These are phyloP conservation scores for Penicillium canariense DNA, from an alignment of 495 filamentous ascomycete species.

Conservation along the genomic window DNA sequence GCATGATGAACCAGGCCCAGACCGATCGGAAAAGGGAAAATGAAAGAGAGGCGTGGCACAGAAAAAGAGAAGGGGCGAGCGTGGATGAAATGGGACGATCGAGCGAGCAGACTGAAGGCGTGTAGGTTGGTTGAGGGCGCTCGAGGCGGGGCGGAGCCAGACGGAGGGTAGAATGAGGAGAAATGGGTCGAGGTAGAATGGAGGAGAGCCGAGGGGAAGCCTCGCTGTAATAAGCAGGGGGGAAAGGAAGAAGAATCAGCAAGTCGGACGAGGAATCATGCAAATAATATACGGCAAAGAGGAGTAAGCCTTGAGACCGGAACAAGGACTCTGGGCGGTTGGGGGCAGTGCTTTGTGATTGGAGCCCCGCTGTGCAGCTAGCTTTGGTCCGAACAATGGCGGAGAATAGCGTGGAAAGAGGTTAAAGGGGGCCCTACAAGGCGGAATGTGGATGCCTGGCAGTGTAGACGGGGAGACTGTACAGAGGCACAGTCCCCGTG, in stretches of 20 bases:
- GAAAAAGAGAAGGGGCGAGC: conserved; percentile 2
- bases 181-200: too few species aligned
- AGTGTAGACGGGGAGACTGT: not conserved
- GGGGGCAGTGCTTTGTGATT: not conserved
- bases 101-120: not conserved
- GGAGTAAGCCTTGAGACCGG: not conserved
- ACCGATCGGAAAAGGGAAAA: too few species aligned
- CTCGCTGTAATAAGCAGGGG: too few species aligned
- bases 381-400: not conserved
- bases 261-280: too few species aligned
- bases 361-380: not conserved
- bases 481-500: not conserved
- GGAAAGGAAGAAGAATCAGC: too few species aligned
- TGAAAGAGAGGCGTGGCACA: not conserved
- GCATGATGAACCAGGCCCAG: conserved; percentile 21
- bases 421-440: not conserved
- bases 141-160: too few species aligned
- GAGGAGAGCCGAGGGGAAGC: too few species aligned
- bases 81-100: not conserved
- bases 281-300: not conserved
- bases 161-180: too few species aligned
- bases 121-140: too few species aligned
- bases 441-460: conserved; percentile 14
- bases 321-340: not conserved
- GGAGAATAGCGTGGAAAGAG: not conserved